Evolutionary conservation across 805 yeast genomes (phyloP), one percentile per base, ranked within the genome.

Genomic region (Candida ficus): DNA sequence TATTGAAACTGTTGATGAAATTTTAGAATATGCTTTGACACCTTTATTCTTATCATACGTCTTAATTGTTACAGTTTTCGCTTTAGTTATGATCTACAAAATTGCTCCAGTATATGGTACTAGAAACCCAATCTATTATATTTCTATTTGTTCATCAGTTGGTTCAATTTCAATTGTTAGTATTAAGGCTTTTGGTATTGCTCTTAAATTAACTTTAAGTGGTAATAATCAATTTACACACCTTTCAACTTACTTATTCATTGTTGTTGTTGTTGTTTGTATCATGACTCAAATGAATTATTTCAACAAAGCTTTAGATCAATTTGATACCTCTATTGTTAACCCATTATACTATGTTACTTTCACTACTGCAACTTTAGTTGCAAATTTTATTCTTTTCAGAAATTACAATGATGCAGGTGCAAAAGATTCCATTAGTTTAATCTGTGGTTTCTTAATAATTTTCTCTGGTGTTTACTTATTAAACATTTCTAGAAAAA

Each of bases 91-190:
- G 88, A 83, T 89, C 45, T 84, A 84, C 66, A 81, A 73, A 60
- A 77, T 88, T 40, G 95, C 87, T 13, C 96, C 96, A 27, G 67
- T 68, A 43, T 76, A 85, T 50, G 96, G 96, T 16, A 69, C 77
- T 37, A 74, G 76, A 51, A 84, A 84, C 58, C 96, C 96, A 33
- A 82, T 88, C 83, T 80, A 88, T 48, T 88, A 88, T 67, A 79
- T 88, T 49, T 83, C 95, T 7, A 87, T 88, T 54, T 88, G 96
- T 63, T 84, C 95, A 2, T 70, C 87, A 3, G 96, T 87, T 41
- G 96, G 96, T 2, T 85, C 95, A 3, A 83, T 88, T 37, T 82
- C 93, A 5, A 95, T 88, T 39, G 89, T 90, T 84, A 71, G 95
- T 21, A 89, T 88, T 64, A 88, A 88, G 66, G 96, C 95, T 1